Conservation (phyloP, 495 filamentous ascomycete species). For the Ramalina peruviana region DNA sequence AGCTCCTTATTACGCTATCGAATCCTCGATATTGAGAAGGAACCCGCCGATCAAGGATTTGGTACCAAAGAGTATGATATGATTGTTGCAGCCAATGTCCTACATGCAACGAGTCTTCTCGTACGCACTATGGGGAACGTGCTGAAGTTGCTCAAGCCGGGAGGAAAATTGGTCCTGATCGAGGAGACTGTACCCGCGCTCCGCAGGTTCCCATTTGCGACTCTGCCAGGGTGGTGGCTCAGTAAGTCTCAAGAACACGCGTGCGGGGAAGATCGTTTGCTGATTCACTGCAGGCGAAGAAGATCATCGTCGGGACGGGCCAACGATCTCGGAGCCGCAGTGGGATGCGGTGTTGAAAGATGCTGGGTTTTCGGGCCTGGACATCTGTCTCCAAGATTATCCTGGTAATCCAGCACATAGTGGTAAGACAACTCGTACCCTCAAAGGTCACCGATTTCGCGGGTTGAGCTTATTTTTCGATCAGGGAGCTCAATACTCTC, state of each 20-base stretch:
- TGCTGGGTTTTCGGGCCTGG: slow-evolving; percentile 9
- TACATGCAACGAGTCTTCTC: slow-evolving; percentile 9
- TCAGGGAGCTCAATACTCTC: too few species aligned
- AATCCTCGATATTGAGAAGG: slow-evolving; percentile 28
- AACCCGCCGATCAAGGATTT: slow-evolving; percentile 29
- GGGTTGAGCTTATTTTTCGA: too few species aligned
- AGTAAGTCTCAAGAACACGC: slow-evolving; percentile 14
- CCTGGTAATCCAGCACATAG: slow-evolving; percentile 3
- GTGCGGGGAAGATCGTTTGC: too few species aligned
- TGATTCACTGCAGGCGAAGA: not conserved
- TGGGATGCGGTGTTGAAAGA: slow-evolving; percentile 8
- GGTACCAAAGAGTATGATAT: slow-evolving; percentile 32
- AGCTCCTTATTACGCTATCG: slow-evolving; percentile 1
- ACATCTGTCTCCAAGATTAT: slow-evolving; percentile 9
- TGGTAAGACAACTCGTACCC: not conserved
- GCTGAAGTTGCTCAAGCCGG: slow-evolving; percentile 34
- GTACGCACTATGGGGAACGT: slow-evolving; percentile 18
- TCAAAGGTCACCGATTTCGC: too few species aligned
- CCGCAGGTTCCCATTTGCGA: slow-evolving; percentile 24
- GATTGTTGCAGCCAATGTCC: slow-evolving; percentile 19
- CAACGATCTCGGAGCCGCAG: slow-evolving; percentile 1
- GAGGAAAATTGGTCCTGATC: slow-evolving; percentile 33
- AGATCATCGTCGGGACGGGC: slow-evolving; percentile 1
- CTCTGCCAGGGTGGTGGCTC: slow-evolving; percentile 37
- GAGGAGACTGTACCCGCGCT: slow-evolving; percentile 28